Percentiles rank a stretch among this genome's conserved stretches.
Evolutionary conservation across 495 filamentous ascomycete species (phyloP).

Genomic region (Daldinia loculata): DNA sequence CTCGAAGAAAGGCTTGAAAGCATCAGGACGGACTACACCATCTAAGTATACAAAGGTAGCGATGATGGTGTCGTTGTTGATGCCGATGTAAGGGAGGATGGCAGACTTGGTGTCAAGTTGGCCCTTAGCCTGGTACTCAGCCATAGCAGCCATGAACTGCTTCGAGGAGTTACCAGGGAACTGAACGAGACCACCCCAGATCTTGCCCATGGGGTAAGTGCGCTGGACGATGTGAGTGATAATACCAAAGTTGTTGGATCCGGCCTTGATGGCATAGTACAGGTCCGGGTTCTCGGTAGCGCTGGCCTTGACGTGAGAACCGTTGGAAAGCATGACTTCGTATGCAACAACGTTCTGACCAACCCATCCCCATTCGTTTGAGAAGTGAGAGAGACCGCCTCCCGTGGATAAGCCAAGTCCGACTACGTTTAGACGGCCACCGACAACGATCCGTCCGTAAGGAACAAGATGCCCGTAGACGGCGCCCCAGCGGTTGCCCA

Average conservation of each 20-base stretch:
- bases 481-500: conserved; percentile 5
- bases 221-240: conserved; percentile 3
- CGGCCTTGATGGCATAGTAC: conserved; percentile 2
- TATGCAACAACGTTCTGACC: conserved; percentile 3
- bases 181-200: conserved; percentile 6
- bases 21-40: background rate
- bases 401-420: conserved; percentile 1
- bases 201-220: conserved; percentile 5
- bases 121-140: background rate
- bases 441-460: conserved; percentile 2
- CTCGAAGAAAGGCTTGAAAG: conserved; percentile 2
- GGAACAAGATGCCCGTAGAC: background rate
- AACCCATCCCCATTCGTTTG: conserved; percentile 6
- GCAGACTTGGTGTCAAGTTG: conserved; percentile 10
- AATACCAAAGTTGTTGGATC: conserved; percentile 9
- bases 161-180: conserved; percentile 7
- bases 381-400: conserved; percentile 7
- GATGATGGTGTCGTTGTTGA: conserved; percentile 12
- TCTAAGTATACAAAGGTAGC: conserved; percentile 10
- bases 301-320: background rate
- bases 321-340: conserved; percentile 11
- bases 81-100: conserved; percentile 3
- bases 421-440: background rate
- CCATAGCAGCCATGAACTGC: conserved; percentile 12
- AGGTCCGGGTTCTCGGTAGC: conserved; percentile 1